Evolutionary conservation across 2,329 filamentous ascomycete genomes (phyloP), one percentile per base, ranked within the genome.

Genomic region (Thielaviopsis musarum): DNA sequence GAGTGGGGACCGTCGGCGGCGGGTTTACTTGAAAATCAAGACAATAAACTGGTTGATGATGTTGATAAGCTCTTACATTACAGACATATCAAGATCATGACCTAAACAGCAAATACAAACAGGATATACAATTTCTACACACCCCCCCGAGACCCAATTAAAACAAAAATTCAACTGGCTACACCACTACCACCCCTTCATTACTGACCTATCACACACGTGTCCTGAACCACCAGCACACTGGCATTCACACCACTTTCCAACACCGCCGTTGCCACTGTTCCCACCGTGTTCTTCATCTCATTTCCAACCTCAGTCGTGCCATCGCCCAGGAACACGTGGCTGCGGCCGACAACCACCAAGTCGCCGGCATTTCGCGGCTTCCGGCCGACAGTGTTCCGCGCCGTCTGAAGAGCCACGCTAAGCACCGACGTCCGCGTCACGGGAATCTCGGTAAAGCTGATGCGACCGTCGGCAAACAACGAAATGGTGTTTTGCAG

Each of bases 281-380:
- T 21, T 15, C 60, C 60, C 17, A 62, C 53, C 5, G 54, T 59
- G 19, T 59, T 59, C 54, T 59, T 61, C 21, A 62, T 38, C 12
- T 62, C 60, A 22, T 62, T 59, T 13, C 57, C 53, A 2, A 61
- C 45, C 21, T 61, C 60, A 3, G 38, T 34, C 22, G 56, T 49
- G 15, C 49, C 30, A 38, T 61, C 60, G 6, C 51, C 57, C 13
- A 61, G 34, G 38, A 58, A 53, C 0, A 51, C 34, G n/a, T 61
- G 60, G 5, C 30, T 56, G 5, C 60, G 60, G 1, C 60, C 60
- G 9, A 61, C 57, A 15, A 61, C 51, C 2, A 61, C 49, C 22
- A 61, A 28, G 28, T 61, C 60, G 2, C 60, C 60, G 15, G 60
- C 60, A 41, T 61, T 61, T 4, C 54, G 57, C n/a, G 60, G 60